Evolutionary conservation across 805 yeast species (phyloP).

Genomic region (Lipomyces anomalus): DNA sequence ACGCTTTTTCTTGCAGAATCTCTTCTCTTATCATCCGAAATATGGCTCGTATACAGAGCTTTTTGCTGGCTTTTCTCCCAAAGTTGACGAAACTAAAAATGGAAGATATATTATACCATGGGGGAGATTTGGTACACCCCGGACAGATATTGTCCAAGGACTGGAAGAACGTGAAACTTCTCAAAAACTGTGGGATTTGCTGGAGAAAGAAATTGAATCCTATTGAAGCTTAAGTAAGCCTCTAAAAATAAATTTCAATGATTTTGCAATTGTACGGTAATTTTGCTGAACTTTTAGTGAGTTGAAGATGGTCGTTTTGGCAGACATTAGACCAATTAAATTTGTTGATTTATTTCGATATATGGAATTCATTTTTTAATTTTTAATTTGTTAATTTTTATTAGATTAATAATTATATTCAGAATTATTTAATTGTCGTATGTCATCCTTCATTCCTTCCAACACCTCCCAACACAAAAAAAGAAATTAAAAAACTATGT

Average conservation of each 20-base stretch:
- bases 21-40: slow-evolving; percentile 23
- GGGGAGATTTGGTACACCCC: slow-evolving; percentile 36
- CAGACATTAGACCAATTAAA: no score
- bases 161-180: slow-evolving; percentile 12
- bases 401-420: no score
- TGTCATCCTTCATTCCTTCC: no score
- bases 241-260: not conserved
- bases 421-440: no score
- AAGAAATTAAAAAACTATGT: no score
- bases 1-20: not conserved
- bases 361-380: no score
- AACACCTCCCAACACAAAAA: no score
- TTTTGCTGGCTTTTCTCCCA: slow-evolving; percentile 41
- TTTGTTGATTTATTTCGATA: no score
- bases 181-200: slow-evolving; percentile 16
- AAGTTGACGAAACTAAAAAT: slow-evolving; percentile 32
- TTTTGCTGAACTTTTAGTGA: no score
- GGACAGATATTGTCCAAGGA: slow-evolving; percentile 14
- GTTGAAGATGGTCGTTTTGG: no score
- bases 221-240: slow-evolving; percentile 3
- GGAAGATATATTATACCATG: slow-evolving; percentile 41
- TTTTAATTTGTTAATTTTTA: no score
- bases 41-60: slow-evolving; percentile 45
- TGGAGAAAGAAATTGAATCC: slow-evolving; percentile 14
- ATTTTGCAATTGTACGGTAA: not conserved